Conservation (phyloP, 192 early-diverging fungal genomes). For the Phlyctochytrium planicorne region DNA sequence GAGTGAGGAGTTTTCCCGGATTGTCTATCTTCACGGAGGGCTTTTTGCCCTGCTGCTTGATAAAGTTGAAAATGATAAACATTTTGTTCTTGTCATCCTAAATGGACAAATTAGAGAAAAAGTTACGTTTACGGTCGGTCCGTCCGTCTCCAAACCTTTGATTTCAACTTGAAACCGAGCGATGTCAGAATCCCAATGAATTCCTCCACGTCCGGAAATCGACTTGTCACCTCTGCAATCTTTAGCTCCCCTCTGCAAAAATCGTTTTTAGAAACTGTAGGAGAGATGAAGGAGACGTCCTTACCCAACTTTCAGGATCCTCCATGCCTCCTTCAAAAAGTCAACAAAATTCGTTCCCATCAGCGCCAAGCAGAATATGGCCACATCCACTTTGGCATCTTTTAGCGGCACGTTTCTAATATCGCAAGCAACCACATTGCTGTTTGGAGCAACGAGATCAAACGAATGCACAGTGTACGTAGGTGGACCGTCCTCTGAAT, state of each 20-base stretch:
- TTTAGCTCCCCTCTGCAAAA: constrained; percentile 78
- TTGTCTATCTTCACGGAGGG: constrained; percentile 6
- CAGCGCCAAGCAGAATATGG: constrained; percentile 87
- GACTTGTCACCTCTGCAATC: constrained; percentile 92
- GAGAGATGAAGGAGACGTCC: constrained; percentile 13
- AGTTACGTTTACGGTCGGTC: constrained; percentile 6
- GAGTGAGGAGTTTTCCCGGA: constrained; percentile 26
- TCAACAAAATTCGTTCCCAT: constrained; percentile 97
- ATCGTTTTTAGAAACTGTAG: constrained; percentile 1
- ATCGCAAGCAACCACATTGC: constrained; percentile 85
- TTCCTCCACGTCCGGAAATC: constrained; percentile 75
- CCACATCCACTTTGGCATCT: constrained; percentile 70
- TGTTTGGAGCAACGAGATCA: constrained; percentile 81
- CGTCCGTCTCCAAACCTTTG: too few relatives aligned
- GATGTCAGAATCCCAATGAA: constrained; percentile 71
- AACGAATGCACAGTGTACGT: constrained; percentile 55
- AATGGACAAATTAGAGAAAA: neutral
- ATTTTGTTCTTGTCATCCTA: constrained; percentile 78
- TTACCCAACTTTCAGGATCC: constrained; percentile 77
- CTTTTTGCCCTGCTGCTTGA: constrained; percentile 53
- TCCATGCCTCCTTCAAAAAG: constrained; percentile 84
- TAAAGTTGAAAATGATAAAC: constrained; percentile 90
- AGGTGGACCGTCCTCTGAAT: constrained; percentile 49
- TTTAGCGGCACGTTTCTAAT: constrained; percentile 74
- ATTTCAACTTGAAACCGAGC: constrained; percentile 74